phyloP scores from a whole-genome alignment of 805 yeast species.

The Saccharomycopsis malanga region DNA sequence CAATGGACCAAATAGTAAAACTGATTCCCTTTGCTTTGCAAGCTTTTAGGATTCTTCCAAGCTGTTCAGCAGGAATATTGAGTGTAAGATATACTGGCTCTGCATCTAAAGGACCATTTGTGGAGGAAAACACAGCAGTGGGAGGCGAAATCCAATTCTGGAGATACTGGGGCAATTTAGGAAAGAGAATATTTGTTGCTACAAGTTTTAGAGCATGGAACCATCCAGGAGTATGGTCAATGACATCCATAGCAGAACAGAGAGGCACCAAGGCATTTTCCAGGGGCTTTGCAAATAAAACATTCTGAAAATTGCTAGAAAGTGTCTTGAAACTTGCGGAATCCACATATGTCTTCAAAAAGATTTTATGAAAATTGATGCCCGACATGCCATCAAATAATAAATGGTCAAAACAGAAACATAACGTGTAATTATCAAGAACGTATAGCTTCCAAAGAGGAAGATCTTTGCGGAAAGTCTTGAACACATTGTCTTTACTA shows the following conservation, averaged over 20 bases:
- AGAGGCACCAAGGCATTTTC: background rate
- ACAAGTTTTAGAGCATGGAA: background rate
- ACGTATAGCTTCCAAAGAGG: background rate
- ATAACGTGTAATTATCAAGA: background rate
- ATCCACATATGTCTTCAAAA: background rate
- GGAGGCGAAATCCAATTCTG: too few species aligned
- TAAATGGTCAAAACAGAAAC: background rate
- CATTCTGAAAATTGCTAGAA: too few species aligned
- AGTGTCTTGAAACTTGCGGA: too few species aligned
- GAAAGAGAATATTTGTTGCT: background rate
- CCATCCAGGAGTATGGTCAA: background rate
- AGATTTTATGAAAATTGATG: background rate
- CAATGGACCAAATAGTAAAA: background rate
- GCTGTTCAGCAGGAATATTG: background rate
- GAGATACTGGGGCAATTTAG: background rate
- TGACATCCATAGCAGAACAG: background rate
- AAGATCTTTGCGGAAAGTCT: background rate
- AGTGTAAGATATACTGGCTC: too few species aligned
- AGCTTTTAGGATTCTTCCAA: background rate
- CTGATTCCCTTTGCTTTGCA: background rate
- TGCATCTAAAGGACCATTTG: too few species aligned
- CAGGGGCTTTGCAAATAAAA: too few species aligned
- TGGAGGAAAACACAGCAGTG: background rate
- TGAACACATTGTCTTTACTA: background rate
- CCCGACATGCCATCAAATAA: background rate